Evolutionary conservation across 2,329 filamentous ascomycete species (phyloP), one percentile per base, ranked within the genome.

Genomic region (Penicillium aurantiogriseum): DNA sequence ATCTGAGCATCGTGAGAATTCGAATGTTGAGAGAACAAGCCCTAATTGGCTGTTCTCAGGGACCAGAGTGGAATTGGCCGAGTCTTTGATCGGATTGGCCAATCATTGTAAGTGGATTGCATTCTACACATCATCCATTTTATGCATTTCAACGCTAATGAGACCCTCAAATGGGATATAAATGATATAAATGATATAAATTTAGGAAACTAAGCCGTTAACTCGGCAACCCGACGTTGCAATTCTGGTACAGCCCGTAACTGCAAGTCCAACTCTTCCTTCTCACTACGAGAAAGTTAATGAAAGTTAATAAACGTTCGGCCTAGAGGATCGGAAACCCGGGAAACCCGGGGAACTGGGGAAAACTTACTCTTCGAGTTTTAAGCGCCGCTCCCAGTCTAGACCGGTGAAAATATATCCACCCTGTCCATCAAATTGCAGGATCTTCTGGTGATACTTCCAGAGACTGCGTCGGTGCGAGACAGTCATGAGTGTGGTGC

Each of bases 381-480:
- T 84, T 74, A 97, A 75, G 59, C 94, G 82, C 72, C 83, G 87
- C 67, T 97, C 93, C 19, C 93, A 93, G 74, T 99, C 94, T 49
- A 99, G 79, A 56, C 84, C 85, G 0, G 92, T 95, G 70, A 99
- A 99, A 36, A 97, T 85, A 68, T 90, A 96, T 50, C 91, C 82
- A 0, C 94, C 94, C 75, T 96, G 91, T 0, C 94, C 94, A 74
- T 97, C 93, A 72, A 99, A 99, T 75, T 99, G 94, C 70, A 99
- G 76, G 59, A 99, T 97, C 75, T 88, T 89, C 65, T 86, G 89
- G 74, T 99, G 94, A 74, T 99, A 97, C 75, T 94, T 92, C 94
- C 94, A 99, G 66, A 99, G 76, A 77, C 91, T 96, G 61, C 92
- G 81, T 9, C 94, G 82, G 74, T 99, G 94, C 63, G 88, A 92